phyloP scores from a whole-genome alignment of 2,329 filamentous ascomycete genomes.

The Penicillium sp. region DNA sequence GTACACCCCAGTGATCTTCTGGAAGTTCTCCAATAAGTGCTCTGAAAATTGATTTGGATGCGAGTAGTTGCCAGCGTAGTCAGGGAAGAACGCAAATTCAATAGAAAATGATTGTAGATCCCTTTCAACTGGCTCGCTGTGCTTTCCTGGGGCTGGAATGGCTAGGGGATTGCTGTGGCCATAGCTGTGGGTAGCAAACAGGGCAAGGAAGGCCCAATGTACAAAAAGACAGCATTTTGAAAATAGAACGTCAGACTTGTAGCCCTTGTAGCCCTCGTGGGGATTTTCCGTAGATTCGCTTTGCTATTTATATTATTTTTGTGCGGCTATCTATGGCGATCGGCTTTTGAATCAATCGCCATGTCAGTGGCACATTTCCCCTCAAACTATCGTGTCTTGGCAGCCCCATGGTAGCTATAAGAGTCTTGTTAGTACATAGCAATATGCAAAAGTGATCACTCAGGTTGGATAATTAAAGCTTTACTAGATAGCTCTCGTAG shows the following conservation, averaged over 20 bases:
- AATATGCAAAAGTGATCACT: too few relatives aligned
- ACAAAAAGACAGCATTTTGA: background rate
- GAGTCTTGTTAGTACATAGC: too few relatives aligned
- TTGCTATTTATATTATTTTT: background rate
- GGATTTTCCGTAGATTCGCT: too few relatives aligned
- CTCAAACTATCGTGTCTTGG: too few relatives aligned
- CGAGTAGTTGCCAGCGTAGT: constrained; percentile 16
- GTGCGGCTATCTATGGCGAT: background rate
- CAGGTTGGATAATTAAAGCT: too few relatives aligned
- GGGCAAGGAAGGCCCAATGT: background rate
- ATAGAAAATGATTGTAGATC: constrained; percentile 15
- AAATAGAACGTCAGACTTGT: background rate
- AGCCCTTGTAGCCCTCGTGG: too few relatives aligned
- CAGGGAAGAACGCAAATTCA: constrained; percentile 15
- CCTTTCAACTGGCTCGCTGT: constrained; percentile 6
- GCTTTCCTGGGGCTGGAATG: background rate
- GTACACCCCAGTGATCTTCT: constrained; percentile 4
- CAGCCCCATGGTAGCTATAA: too few relatives aligned
- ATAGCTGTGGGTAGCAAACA: background rate
- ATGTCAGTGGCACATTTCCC: too few relatives aligned
- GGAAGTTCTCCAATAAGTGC: constrained; percentile 12
- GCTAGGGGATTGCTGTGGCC: background rate
- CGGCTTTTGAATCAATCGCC: background rate
- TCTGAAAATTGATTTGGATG: constrained; percentile 13
- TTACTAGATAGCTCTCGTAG: too few relatives aligned